Evolutionary conservation across 1,139 yeast species (phyloP).

Genomic region (Waltiozyma sp.): DNA sequence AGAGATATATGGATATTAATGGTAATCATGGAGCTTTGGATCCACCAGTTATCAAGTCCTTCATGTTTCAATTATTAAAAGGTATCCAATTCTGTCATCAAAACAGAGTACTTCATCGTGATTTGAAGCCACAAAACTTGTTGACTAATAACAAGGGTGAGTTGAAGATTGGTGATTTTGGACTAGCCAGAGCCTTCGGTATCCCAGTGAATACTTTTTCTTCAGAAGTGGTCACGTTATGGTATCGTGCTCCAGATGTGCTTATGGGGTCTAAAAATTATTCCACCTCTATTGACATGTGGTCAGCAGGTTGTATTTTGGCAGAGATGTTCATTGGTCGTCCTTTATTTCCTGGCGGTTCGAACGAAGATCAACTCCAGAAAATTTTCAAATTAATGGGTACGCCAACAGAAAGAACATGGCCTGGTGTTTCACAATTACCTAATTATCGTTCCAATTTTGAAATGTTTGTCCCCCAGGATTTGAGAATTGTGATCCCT

Average conservation of each 20-base stretch:
- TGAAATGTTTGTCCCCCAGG: constrained; percentile 74
- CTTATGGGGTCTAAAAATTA: constrained; percentile 89
- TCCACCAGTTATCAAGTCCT: constrained; percentile 69
- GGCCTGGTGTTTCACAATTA: constrained; percentile 87
- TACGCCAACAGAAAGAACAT: constrained; percentile 87
- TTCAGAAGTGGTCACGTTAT: constrained; percentile 91
- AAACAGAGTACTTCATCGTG: constrained; percentile 88
- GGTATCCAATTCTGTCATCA: constrained; percentile 95
- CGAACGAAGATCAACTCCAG: constrained; percentile 87
- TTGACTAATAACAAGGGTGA: constrained; percentile 83
- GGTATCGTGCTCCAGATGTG: constrained; percentile 99
- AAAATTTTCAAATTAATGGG: constrained; percentile 91
- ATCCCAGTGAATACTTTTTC: constrained; percentile 96
- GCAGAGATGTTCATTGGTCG: constrained; percentile 99
- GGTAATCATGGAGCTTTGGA: constrained; percentile 77
- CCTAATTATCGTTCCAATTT: constrained; percentile 81
- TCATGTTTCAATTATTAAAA: constrained; percentile 83
- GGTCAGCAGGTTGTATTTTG: constrained; percentile 97
- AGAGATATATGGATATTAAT: constrained; percentile 84
- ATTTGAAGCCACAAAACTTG: constrained; percentile 89
- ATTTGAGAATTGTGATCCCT: constrained; percentile 67
- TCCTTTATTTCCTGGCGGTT: constrained; percentile 91
- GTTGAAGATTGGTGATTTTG: constrained; percentile 92
- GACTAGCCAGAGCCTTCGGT: constrained; percentile 95
- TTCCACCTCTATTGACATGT: constrained; percentile 92